Percentiles rank a stretch among this genome's conserved stretches.
Conservation (phyloP, 1,284 basidiomycete genomes). For the Rhodotorula sp. region DNA sequence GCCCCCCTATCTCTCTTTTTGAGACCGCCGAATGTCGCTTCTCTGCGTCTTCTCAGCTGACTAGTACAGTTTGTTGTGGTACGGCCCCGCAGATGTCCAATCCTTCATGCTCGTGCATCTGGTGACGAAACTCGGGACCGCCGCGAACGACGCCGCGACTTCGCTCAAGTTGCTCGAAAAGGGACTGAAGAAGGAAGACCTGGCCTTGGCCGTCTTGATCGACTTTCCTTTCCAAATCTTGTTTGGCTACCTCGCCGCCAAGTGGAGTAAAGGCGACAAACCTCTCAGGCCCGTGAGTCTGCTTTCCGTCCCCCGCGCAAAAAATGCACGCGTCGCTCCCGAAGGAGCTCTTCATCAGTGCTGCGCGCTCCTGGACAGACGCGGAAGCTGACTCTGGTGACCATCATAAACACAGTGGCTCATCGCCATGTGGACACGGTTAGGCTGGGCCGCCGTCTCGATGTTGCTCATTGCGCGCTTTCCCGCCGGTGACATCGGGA, state of each 20-base stretch:
- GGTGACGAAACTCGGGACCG: conserved; percentile 92
- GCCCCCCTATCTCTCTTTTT: not conserved
- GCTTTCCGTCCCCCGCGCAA: too few relatives aligned
- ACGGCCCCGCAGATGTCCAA: conserved; percentile 72
- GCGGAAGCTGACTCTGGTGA: not conserved
- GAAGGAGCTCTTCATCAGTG: too few relatives aligned
- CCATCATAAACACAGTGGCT: conserved; percentile 68
- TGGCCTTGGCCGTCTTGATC: conserved; percentile 89
- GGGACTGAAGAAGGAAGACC: conserved; percentile 89
- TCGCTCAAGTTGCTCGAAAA: conserved; percentile 96
- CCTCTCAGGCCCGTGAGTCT: conserved; percentile 48
- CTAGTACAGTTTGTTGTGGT: not conserved
- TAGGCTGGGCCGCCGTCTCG: conserved; percentile 65
- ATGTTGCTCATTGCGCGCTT: conserved; percentile 81
- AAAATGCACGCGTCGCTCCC: too few relatives aligned
- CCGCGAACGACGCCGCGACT: conserved; percentile 89
- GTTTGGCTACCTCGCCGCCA: conserved; percentile 93
- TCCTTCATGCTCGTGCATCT: conserved; percentile 82
- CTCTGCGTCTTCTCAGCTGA: not conserved
- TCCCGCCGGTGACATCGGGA: conserved; percentile 63
- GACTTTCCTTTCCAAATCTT: conserved; percentile 98
- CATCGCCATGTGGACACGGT: conserved; percentile 83
- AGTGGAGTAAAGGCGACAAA: conserved; percentile 61
- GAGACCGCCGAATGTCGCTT: not conserved
- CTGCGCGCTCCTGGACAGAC: not conserved